Conservation (phyloP, 345 rosid species). For the Lagerstroemia speciosa region DNA sequence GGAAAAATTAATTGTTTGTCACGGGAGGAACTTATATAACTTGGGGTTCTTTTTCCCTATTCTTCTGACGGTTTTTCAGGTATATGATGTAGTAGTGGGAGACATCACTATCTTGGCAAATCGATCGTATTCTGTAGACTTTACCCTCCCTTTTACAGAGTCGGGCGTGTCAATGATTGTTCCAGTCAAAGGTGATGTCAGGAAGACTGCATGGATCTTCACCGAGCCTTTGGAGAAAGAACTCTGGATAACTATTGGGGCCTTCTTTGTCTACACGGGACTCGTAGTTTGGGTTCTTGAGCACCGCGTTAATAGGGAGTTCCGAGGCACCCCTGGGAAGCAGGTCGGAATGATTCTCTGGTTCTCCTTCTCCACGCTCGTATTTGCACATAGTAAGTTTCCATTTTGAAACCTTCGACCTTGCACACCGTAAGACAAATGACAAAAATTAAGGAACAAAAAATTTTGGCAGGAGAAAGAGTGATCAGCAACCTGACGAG, state of each 20-base stretch:
- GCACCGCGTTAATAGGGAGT: slow-evolving; percentile 19
- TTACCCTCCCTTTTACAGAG: slow-evolving; percentile 32
- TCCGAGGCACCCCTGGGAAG: slow-evolving; percentile 13
- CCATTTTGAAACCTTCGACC: neutral
- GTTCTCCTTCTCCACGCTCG: slow-evolving; percentile 30
- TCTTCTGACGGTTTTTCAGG: neutral
- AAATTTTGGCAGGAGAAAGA: slow-evolving; percentile 14
- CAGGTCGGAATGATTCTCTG: slow-evolving; percentile 21
- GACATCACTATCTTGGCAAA: slow-evolving; percentile 18
- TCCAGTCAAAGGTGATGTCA: slow-evolving; percentile 4
- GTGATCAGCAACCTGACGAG: slow-evolving; percentile 14
- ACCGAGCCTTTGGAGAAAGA: slow-evolving; percentile 30
- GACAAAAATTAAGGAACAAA: too few species aligned
- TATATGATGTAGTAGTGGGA: slow-evolving; percentile 20
- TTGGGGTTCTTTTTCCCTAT: neutral
- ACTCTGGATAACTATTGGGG: slow-evolving; percentile 28
- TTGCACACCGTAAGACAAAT: neutral
- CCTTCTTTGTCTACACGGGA: slow-evolving; percentile 19
- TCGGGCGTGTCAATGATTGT: slow-evolving; percentile 30
- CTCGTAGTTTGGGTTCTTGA: slow-evolving; percentile 26
- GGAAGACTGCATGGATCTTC: slow-evolving; percentile 26
- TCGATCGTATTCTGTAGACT: slow-evolving; percentile 21
- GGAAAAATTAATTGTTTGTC: neutral
- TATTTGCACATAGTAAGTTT: slow-evolving; percentile 27
- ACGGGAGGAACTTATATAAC: neutral